These are phyloP conservation scores for Maudiozyma bulderi DNA, from an alignment of 805 yeast species.

Conservation along the genomic window DNA sequence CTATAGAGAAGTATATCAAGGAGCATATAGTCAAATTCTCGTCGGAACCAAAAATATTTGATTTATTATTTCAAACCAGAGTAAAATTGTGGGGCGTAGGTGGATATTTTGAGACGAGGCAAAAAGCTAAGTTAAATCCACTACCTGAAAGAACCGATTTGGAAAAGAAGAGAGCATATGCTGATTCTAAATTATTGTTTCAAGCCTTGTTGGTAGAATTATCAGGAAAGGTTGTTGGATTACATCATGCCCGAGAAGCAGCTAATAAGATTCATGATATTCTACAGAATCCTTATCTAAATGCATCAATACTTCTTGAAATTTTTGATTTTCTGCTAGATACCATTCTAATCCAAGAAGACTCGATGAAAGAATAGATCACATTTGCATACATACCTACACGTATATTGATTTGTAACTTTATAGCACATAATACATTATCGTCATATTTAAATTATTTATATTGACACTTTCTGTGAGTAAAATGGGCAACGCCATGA, in stretches of 20 bases:
- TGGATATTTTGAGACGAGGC: constrained; percentile 37
- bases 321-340: constrained; percentile 48
- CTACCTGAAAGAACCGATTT: constrained; percentile 33
- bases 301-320: constrained; percentile 51
- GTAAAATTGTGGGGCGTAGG: constrained; percentile 45
- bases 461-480: too few species aligned
- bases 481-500: too few species aligned
- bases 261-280: constrained; percentile 48
- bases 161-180: constrained; percentile 44
- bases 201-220: constrained; percentile 51
- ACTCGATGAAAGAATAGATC: neutral
- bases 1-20: constrained; percentile 63
- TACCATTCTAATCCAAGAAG: constrained; percentile 19
- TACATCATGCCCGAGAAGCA: constrained; percentile 53
- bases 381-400: neutral
- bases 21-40: constrained; percentile 25
- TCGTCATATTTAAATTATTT: too few species aligned
- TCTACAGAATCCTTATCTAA: constrained; percentile 65
- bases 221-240: constrained; percentile 67
- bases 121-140: constrained; percentile 5
- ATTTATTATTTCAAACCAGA: constrained; percentile 27
- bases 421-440: too few species aligned
- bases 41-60: constrained; percentile 36
- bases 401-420: neutral
- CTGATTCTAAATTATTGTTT: constrained; percentile 50